Conservation (phyloP, 352 stramenopile genomes). For the Poterioochromonas sp. region DNA sequence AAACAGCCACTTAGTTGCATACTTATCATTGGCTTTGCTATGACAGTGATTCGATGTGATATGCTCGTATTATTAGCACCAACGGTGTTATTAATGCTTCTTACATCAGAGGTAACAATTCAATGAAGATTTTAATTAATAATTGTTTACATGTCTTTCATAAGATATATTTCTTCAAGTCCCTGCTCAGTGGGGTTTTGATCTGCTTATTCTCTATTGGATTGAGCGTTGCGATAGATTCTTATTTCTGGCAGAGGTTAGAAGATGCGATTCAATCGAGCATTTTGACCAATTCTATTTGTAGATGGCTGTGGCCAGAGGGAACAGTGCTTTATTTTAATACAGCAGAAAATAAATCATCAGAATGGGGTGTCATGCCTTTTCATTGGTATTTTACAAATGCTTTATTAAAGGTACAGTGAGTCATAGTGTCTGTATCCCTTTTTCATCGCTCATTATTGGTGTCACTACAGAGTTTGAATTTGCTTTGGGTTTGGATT, state of each 20-base stretch:
- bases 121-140: no score
- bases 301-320: conserved; percentile 90
- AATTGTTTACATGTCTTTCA: no score
- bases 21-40: conserved; percentile 74
- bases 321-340: conserved; percentile 93
- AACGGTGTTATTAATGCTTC: conserved; percentile 75
- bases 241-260: conserved; percentile 70
- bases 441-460: neutral
- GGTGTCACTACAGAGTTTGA: conserved; percentile 15
- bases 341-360: conserved; percentile 89
- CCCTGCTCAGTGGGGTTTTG: conserved; percentile 65
- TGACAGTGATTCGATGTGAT: conserved; percentile 92
- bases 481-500: neutral
- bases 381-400: conserved; percentile 91
- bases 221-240: conserved; percentile 79
- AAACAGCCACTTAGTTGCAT: conserved; percentile 42
- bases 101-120: conserved; percentile 33
- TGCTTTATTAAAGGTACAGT: conserved; percentile 71
- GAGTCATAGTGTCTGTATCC: neutral
- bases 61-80: conserved; percentile 86
- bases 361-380: conserved; percentile 87
- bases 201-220: conserved; percentile 60
- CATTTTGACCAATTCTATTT: conserved; percentile 38
- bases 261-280: neutral
- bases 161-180: conserved; percentile 62